A percentile compares a stretch with the other conserved stretches of the same genome.
Conservation (phyloP, 352 stramenopile species). For the Globisporangium abappressorium region DNA sequence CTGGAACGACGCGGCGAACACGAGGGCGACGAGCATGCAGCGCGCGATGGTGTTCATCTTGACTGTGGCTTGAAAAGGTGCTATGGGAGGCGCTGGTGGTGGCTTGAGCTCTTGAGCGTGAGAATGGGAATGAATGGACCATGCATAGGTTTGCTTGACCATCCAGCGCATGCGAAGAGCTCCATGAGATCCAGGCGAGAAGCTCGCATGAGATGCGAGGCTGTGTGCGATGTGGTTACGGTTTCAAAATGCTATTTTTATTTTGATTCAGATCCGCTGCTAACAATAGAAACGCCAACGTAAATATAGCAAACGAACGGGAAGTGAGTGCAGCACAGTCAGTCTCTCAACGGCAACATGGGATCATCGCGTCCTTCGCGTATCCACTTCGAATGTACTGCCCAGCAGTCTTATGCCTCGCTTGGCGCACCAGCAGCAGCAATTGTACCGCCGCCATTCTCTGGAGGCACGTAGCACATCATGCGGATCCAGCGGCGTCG, state of each 20-base stretch:
- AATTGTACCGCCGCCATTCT: constrained; percentile 14
- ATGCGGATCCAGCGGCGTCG: constrained; percentile 84
- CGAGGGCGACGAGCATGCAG: constrained; percentile 15
- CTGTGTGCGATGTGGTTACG: not conserved
- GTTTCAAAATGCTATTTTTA: constrained; percentile 14
- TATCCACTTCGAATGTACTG: not conserved
- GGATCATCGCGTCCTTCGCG: not conserved
- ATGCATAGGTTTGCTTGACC: not conserved
- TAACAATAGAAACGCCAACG: not conserved
- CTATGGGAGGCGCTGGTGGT: not conserved
- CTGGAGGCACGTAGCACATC: constrained; percentile 73
- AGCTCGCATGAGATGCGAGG: not conserved
- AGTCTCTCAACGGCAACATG: not conserved
- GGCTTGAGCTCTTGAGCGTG: constrained; percentile 2
- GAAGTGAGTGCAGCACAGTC: not conserved
- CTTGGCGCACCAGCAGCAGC: not conserved
- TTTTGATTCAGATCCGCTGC: not conserved
- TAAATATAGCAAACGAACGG: constrained; percentile 8
- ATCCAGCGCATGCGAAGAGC: not conserved
- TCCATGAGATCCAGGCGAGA: not conserved
- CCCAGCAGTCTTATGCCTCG: not conserved
- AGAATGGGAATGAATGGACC: constrained; percentile 10
- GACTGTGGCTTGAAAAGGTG: not conserved
- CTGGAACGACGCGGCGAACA: constrained; percentile 13
- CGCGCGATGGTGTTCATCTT: constrained; percentile 17